These are phyloP conservation scores for Colletotrichum horii DNA, from an alignment of 2,329 filamentous ascomycete species.

Conservation along the genomic window DNA sequence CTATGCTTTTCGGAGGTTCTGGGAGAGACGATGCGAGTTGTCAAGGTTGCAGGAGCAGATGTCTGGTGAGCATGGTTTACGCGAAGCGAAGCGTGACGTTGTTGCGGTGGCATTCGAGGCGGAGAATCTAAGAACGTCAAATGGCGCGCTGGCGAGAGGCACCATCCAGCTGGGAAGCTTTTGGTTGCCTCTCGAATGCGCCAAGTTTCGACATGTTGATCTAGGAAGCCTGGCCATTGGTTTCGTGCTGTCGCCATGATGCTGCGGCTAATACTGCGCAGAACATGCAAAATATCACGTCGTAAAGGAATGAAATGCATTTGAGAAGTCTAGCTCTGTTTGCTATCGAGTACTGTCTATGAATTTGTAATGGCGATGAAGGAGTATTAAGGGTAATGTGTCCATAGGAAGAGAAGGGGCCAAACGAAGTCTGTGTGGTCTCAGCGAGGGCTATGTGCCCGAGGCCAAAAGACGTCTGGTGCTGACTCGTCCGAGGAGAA, in stretches of 20 bases:
- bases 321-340: neutral
- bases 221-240: neutral
- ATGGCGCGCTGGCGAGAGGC: neutral
- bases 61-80: neutral
- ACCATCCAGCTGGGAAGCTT: accelerated
- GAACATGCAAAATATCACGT: neutral
- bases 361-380: neutral
- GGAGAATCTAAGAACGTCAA: accelerated
- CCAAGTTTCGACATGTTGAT: neutral
- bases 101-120: neutral
- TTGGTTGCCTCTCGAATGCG: accelerated
- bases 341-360: neutral
- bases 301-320: neutral
- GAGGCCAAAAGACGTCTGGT: neutral
- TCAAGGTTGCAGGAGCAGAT: neutral
- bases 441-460: neutral
- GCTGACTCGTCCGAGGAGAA: neutral
- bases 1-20: neutral
- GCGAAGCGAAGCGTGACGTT: neutral
- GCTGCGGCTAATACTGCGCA: neutral
- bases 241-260: neutral
- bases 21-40: neutral
- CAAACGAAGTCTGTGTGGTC: neutral
- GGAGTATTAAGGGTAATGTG: neutral
- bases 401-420: neutral